Conservation (phyloP, 2,329 filamentous ascomycete species). For the Pseudonectria buxi region DNA sequence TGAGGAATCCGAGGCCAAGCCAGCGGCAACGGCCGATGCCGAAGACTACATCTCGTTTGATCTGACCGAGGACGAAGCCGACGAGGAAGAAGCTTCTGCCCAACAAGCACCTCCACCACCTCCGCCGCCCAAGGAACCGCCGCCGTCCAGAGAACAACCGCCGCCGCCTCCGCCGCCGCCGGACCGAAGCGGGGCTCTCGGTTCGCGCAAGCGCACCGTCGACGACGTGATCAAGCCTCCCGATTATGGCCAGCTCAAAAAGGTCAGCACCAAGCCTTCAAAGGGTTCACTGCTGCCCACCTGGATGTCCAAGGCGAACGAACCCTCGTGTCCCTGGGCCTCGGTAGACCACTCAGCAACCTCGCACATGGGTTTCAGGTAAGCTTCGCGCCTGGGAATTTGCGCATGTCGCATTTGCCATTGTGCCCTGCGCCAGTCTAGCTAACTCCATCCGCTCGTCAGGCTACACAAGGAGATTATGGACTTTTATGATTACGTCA, state of each 20-base stretch:
- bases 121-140: background rate
- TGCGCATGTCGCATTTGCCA: background rate
- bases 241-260: slow-evolving; percentile 46
- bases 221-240: slow-evolving; percentile 60
- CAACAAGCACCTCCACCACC: slow-evolving; percentile 12
- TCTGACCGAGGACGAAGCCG: slow-evolving; percentile 51
- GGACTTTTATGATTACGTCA: slow-evolving; percentile 82
- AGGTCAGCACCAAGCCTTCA: slow-evolving; percentile 40
- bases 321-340: slow-evolving; percentile 58
- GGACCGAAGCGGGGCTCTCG: slow-evolving; percentile 41
- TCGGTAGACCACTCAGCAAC: slow-evolving; percentile 47
- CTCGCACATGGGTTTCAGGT: slow-evolving; percentile 51
- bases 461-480: slow-evolving; percentile 85
- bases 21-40: slow-evolving; percentile 47
- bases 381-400: slow-evolving; percentile 20
- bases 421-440: background rate
- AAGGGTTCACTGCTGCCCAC: slow-evolving; percentile 43
- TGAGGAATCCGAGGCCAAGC: slow-evolving; percentile 42
- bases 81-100: slow-evolving; percentile 18
- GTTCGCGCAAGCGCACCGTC: slow-evolving; percentile 67
- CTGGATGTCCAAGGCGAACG: slow-evolving; percentile 42
- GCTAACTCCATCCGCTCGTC: background rate
- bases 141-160: slow-evolving; percentile 4
- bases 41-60: slow-evolving; percentile 91
- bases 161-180: slow-evolving; percentile 5